Evolutionary conservation across 2,329 filamentous ascomycete species (phyloP), one percentile per base, ranked within the genome.

Genomic region (Diplocarpon rosae): DNA sequence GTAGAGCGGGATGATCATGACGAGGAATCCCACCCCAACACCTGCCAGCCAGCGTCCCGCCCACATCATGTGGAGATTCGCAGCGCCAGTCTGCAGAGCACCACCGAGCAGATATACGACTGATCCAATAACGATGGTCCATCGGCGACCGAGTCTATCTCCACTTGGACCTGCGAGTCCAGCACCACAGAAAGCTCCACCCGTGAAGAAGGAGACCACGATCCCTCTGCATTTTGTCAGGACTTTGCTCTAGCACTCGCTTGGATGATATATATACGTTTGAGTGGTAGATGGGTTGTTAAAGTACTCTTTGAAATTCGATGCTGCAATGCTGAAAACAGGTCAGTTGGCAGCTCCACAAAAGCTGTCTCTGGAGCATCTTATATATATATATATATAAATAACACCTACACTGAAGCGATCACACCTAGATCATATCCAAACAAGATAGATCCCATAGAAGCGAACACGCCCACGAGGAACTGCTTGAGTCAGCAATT

Each of bases 171-270:
- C 58, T 37, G 58, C 57, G 13, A 59, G 39, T 31, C 86, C 86
- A 16, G 83, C 83, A n/a, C 73, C 73, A 33, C 65, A 66, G 34
- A 64, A 64, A 2, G 62, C 31, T 36, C 84, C 78, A 2, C 73
- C 81, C 0, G 85, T 90, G 62, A 90, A 89, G 47, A 88, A 71
- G 1, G 82, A 84, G 1, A 89, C 84, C 0, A 87, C 80, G 3
- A 82, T 75, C 42, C 82, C 83, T 31, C 72, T 80, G 14, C 15
- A 31, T 72, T 80, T n/a, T 17, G n/a, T 37, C 12, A 34, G n/a
- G 31, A 46, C 37, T 11, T 24, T 11, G 14, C 7, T 10, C 17
- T 12, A 7, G 10, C 17, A 17, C 20, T 3, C n/a, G 11, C n/a
- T 2, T 11, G 31, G 6, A 9, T 10, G 14, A 28, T 30, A 37